Evolutionary conservation across 2,329 filamentous ascomycete species (phyloP).

Genomic region (Pseudogymnoascus destructans): DNA sequence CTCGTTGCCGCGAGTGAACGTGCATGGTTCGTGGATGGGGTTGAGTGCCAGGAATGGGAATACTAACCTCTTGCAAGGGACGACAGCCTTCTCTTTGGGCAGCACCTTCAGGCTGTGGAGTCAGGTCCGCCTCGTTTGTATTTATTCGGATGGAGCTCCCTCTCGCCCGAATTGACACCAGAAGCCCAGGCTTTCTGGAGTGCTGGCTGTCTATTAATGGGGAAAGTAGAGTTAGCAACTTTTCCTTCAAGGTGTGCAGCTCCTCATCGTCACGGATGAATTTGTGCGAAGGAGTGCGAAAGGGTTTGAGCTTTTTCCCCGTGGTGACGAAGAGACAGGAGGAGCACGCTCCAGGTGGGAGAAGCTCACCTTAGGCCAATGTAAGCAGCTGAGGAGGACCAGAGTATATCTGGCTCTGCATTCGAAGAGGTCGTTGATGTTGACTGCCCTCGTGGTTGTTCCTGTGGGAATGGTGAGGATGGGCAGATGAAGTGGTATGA

Average conservation of each 20-base stretch:
- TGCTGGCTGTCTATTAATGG: slow-evolving; percentile 9
- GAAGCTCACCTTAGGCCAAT: slow-evolving; percentile 2
- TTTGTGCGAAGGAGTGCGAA: not conserved
- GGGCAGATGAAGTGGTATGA: slow-evolving; percentile 7
- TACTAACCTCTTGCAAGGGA: slow-evolving; percentile 10
- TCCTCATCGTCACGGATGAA: not conserved
- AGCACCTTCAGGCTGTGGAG: slow-evolving; percentile 3
- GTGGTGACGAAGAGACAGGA: not conserved
- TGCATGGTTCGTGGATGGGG: not conserved
- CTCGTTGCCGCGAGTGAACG: not conserved
- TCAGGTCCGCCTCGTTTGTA: not conserved
- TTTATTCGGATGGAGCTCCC: slow-evolving; percentile 1
- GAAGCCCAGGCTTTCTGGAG: slow-evolving; percentile 36
- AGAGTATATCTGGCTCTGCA: slow-evolving; percentile 1
- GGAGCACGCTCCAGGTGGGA: not conserved
- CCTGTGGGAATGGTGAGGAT: slow-evolving; percentile 5
- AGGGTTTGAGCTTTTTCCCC: slow-evolving; percentile 6
- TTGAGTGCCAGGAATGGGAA: not conserved
- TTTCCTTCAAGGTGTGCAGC: not conserved
- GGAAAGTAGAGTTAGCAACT: not conserved
- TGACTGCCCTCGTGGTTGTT: slow-evolving; percentile 3
- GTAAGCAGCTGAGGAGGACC: not conserved
- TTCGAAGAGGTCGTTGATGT: not conserved
- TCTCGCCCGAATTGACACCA: slow-evolving; percentile 38
- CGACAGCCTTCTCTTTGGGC: not conserved